Conservation (phyloP, 441 rosid species). For the Corymbia citriodora region DNA sequence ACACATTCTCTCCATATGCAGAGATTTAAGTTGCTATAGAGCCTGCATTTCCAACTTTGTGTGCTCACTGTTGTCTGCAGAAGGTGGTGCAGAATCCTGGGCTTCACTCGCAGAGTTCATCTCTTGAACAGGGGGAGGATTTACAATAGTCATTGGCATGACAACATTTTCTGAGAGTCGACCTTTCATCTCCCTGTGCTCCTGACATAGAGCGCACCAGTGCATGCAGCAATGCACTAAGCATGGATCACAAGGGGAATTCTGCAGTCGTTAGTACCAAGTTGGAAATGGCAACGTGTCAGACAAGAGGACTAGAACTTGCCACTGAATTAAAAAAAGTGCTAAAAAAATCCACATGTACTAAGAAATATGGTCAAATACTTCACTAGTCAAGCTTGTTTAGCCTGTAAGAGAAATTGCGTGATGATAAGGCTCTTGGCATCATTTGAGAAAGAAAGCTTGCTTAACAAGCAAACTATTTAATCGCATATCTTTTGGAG, state of each 20-base stretch:
- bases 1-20: background rate
- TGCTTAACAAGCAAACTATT: background rate
- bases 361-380: background rate
- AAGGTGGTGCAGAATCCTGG: conserved; percentile 34
- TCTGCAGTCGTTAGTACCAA: conserved; percentile 21
- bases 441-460: background rate
- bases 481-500: background rate
- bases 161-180: conserved; percentile 53
- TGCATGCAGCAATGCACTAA: conserved; percentile 61
- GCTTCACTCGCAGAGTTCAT: conserved; percentile 42
- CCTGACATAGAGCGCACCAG: conserved; percentile 74
- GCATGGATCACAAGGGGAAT: conserved; percentile 72
- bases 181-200: conserved; percentile 76
- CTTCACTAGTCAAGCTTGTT: background rate
- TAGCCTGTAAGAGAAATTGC: background rate
- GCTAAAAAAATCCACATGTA: background rate
- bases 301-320: background rate
- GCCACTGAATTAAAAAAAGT: background rate
- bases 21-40: conserved; percentile 24
- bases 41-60: conserved; percentile 77
- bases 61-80: conserved; percentile 28
- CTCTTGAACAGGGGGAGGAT: conserved; percentile 67
- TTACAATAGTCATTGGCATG: conserved; percentile 63
- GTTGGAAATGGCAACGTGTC: background rate
- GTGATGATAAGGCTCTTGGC: background rate